Evolutionary conservation across 208 protist genomes (phyloP).

Genomic region (Leishmania major): DNA sequence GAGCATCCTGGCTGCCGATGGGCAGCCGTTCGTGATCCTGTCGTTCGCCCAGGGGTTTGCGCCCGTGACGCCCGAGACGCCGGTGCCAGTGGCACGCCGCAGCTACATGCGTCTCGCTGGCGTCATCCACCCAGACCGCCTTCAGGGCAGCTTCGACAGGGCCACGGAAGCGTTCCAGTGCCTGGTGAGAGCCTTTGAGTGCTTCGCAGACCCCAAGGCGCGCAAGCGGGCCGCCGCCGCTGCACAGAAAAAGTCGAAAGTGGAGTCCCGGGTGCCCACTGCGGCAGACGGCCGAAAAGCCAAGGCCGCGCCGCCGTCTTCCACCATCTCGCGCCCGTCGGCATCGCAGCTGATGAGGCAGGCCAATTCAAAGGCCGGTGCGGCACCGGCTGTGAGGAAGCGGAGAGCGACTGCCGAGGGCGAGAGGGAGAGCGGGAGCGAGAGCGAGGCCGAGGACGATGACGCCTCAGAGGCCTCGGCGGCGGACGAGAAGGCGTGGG

Average conservation of each 20-base stretch:
- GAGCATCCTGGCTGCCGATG: constrained; percentile 50
- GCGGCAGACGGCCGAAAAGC: not conserved
- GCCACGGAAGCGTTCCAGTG: constrained; percentile 86
- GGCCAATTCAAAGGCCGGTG: not conserved
- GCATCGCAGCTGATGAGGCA: constrained; percentile 2
- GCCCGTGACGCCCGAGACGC: constrained; percentile 58
- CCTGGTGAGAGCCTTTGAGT: constrained; percentile 83
- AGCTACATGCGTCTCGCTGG: constrained; percentile 85
- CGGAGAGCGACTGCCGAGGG: constrained; percentile 21
- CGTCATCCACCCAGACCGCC: constrained; percentile 82
- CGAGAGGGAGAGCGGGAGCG: constrained; percentile 15
- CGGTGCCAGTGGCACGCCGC: constrained; percentile 65
- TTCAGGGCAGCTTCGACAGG: constrained; percentile 61
- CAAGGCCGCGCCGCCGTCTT: constrained; percentile 3
- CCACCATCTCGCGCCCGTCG: not conserved
- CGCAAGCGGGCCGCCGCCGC: constrained; percentile 44
- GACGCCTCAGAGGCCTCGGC: constrained; percentile 22
- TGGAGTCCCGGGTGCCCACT: not conserved
- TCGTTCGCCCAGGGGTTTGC: constrained; percentile 67
- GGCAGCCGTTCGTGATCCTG: constrained; percentile 56
- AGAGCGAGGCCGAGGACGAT: constrained; percentile 33
- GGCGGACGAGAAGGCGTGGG: constrained; percentile 30
- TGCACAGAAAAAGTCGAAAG: not conserved
- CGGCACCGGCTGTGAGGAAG: constrained; percentile 13
- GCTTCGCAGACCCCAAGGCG: constrained; percentile 63